Evolutionary conservation across 441 rosid species (phyloP), one percentile per base, ranked within the genome.

Genomic region (Raphanus hybrid): DNA sequence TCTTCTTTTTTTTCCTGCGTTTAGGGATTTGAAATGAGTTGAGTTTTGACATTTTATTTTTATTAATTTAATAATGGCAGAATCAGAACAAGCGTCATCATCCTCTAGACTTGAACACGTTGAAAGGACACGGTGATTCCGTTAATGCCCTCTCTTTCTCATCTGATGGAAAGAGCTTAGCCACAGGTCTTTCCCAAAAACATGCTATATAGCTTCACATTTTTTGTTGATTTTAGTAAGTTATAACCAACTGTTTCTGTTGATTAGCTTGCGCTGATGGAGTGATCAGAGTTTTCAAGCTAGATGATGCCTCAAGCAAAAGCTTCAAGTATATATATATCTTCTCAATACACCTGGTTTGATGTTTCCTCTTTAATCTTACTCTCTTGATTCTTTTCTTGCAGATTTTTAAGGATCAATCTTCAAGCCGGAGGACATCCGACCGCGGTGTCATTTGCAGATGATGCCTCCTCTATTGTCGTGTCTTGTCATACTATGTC

Each of bases 281-380:
- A 82, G 88, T 86, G 50, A 82, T 91, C 66, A 88, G 99, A 82
- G 87, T 94, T 67, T 94, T 89, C 81, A 94, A 91, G 88, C 82
- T 96, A 88, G 98, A 94, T 70, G 92, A 96, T 80, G 98, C 96
- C 67, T 85, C 92, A 8, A 96, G 94, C 84, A 96, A 91, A 90
- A 92, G 98, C 85, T 93, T 92, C 89, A 96, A 91, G 98, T 96
- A 92, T 15, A 15, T 15, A 15, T 54, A 71, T 52, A 8, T 43
- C 3, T 45, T 34, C 55, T 16, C 26, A 37, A 2, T 61, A 52
- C 2, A 14, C 16, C 3, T 2, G 7, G 20, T 4, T 15, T 45
- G 43, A 37, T 0, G 64, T 64, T 57, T 52, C 32, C 74, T 65
- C 10, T 43, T 2, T 34, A 35, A 37, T n/a, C 73, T 29, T n/a